These are phyloP conservation scores for Chlorella sp. DNA, from an alignment of 139 green algal genomes.

Conservation along the genomic window DNA sequence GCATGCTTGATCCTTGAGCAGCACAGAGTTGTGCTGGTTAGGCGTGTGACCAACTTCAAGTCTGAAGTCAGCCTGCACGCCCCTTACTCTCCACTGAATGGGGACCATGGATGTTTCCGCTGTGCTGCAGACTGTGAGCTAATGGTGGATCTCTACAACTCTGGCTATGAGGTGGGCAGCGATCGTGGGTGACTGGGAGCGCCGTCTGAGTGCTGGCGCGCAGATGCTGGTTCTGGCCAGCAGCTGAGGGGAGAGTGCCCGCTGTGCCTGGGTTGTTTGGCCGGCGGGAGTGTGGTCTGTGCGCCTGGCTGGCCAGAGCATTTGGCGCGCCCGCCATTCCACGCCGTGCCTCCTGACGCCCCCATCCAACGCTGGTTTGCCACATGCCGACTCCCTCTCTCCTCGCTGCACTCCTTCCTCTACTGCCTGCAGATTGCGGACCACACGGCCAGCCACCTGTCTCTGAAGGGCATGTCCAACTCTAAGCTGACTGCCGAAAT, in stretches of 20 bases:
- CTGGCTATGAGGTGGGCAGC: neutral
- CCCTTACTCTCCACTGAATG: no score
- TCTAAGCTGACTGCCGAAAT: neutral
- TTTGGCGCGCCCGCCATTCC: neutral
- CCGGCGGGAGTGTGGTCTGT: neutral
- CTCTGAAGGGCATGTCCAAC: neutral
- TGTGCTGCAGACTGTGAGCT: slow-evolving; percentile 16
- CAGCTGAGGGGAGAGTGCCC: neutral
- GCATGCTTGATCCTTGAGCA: no score
- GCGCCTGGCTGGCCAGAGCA: neutral
- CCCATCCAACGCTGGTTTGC: neutral
- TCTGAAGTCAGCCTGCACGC: no score
- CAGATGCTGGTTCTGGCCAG: neutral
- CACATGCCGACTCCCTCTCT: neutral
- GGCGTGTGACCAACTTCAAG: no score
- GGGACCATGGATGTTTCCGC: neutral
- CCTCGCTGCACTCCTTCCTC: no score
- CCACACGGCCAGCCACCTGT: neutral
- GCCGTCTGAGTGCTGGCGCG: neutral
- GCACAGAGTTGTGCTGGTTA: no score
- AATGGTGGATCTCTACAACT: neutral
- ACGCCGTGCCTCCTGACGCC: no score
- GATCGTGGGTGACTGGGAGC: neutral
- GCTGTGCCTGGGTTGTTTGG: neutral
- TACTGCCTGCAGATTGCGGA: neutral